Evolutionary conservation across 2,329 filamentous ascomycete species (phyloP).

Genomic region (Cladosporium velox): DNA sequence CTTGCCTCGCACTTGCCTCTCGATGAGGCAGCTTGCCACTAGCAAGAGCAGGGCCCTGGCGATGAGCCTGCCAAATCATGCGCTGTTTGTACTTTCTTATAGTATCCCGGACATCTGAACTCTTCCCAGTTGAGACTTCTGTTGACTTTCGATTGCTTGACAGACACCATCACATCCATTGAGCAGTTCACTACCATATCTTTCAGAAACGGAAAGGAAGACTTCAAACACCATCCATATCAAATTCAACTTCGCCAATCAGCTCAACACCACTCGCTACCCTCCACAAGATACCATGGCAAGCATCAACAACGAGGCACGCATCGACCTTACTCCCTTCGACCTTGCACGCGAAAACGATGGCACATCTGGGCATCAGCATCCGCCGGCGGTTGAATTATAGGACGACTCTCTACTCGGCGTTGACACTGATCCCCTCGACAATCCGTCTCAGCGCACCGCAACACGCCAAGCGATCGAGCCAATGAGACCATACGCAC

Average conservation of each 20-base stretch:
- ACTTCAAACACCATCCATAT: neutral
- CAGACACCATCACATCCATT: neutral
- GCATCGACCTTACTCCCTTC: neutral
- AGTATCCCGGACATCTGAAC: neutral
- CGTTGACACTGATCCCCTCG: neutral
- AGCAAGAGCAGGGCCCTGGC: no score
- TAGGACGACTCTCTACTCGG: neutral
- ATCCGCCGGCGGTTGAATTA: neutral
- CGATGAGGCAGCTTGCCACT: neutral
- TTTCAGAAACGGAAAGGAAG: neutral
- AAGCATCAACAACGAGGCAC: neutral
- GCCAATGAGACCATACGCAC: neutral
- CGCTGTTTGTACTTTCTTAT: no score
- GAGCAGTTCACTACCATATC: neutral
- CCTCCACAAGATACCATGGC: neutral
- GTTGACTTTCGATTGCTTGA: neutral
- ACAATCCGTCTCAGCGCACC: neutral
- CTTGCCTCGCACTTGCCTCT: neutral
- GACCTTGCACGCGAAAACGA: neutral
- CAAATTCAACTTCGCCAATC: neutral
- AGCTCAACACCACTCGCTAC: neutral
- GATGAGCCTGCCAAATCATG: neutral
- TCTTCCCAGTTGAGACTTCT: no score
- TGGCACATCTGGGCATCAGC: neutral
- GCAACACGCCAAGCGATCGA: neutral